phyloP scores from a whole-genome alignment of 2,329 filamentous ascomycete species.

The Albifimbria verrucaria region DNA sequence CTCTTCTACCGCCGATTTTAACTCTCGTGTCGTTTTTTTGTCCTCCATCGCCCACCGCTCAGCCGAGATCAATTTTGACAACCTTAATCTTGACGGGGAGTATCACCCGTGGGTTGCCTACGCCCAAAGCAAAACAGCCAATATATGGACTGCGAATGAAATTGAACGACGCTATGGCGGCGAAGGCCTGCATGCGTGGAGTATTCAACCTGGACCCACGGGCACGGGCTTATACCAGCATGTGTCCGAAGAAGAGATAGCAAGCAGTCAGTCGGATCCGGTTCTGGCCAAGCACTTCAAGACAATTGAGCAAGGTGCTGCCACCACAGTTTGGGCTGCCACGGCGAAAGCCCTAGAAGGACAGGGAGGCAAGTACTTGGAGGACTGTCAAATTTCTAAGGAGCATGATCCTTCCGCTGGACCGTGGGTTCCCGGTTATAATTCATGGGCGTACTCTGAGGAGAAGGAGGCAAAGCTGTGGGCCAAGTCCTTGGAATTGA shows the following conservation, averaged over 20 bases:
- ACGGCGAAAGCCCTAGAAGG: constrained; percentile 33
- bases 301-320: constrained; percentile 37
- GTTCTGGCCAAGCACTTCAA: constrained; percentile 7
- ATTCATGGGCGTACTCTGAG: constrained; percentile 1
- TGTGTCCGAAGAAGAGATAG: constrained; percentile 7
- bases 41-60: constrained; percentile 39
- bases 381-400: constrained; percentile 18
- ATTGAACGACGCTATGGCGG: constrained; percentile 43
- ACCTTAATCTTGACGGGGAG: constrained; percentile 25
- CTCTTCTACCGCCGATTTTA: constrained; percentile 31
- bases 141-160: constrained; percentile 45
- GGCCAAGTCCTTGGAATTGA: not conserved
- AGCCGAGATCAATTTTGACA: constrained; percentile 29
- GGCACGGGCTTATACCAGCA: not conserved
- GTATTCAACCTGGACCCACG: constrained; percentile 34
- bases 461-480: not conserved
- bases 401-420: not conserved
- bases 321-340: constrained; percentile 40
- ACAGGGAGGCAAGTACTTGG: constrained; percentile 40
- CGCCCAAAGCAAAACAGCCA: constrained; percentile 45
- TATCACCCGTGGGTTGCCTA: constrained; percentile 37
- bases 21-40: constrained; percentile 44
- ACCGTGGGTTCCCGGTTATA: not conserved
- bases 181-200: constrained; percentile 33
- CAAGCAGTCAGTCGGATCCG: constrained; percentile 15